These are phyloP conservation scores for Backusella liffmaniae DNA, from an alignment of 192 early-diverging fungal genomes.

Conservation along the genomic window DNA sequence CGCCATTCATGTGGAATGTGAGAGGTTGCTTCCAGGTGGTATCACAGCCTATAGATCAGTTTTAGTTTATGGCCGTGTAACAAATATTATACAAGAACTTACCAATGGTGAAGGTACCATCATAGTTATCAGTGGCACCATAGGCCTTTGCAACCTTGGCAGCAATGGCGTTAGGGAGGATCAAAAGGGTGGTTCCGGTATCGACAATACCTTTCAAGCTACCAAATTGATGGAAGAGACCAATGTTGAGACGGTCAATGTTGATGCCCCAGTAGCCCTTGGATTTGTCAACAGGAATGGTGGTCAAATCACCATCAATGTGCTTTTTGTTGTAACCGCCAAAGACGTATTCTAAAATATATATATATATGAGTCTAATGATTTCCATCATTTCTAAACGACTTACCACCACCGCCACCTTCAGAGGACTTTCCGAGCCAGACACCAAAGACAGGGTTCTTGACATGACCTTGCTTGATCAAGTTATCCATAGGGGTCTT, in stretches of 20 bases:
- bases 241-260: not conserved
- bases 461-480: slow-evolving; percentile 51
- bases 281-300: slow-evolving; percentile 13
- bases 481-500: slow-evolving; percentile 56
- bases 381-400: no score
- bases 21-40: slow-evolving; percentile 24
- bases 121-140: slow-evolving; percentile 35
- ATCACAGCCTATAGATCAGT: slow-evolving; percentile 1
- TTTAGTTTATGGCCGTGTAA: not conserved
- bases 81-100: not conserved
- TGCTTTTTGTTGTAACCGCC: slow-evolving; percentile 13
- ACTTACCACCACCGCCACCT: slow-evolving; percentile 23
- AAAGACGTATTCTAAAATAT: slow-evolving; percentile 6
- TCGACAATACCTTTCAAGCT: slow-evolving; percentile 49
- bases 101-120: slow-evolving; percentile 26
- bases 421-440: slow-evolving; percentile 55
- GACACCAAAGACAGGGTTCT: slow-evolving; percentile 69
- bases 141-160: slow-evolving; percentile 42
- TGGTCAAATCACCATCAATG: slow-evolving; percentile 6
- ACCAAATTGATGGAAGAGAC: not conserved
- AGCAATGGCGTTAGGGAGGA: slow-evolving; percentile 56
- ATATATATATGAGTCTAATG: no score
- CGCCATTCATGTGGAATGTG: slow-evolving; percentile 36
- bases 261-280: slow-evolving; percentile 10
- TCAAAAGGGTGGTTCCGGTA: slow-evolving; percentile 64